Evolutionary conservation across 2,329 filamentous ascomycete genomes (phyloP).

Genomic region (Colletotrichum sojae): DNA sequence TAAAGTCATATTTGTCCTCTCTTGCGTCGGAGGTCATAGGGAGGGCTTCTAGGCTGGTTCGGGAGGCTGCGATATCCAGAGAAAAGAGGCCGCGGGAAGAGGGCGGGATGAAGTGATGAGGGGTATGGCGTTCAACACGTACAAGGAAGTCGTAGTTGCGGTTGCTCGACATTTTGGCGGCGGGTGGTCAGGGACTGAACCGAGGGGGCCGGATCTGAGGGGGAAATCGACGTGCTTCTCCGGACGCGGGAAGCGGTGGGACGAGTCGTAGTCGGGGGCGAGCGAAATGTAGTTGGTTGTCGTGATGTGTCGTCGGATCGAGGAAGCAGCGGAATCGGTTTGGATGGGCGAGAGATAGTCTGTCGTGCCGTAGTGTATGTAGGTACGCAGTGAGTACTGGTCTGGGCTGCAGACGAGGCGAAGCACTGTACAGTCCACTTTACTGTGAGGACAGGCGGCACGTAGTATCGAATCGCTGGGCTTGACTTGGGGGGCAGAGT

Average conservation of each 20-base stretch:
- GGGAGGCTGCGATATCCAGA: conserved; percentile 1
- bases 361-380: conserved; percentile 24
- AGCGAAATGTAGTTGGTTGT: conserved; percentile 11
- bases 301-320: conserved; percentile 38
- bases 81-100: conserved; percentile 4
- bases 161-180: conserved; percentile 87
- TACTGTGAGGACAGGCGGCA: conserved; percentile 29
- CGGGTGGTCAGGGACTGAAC: conserved; percentile 41
- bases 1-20: conserved; percentile 38
- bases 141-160: conserved; percentile 99
- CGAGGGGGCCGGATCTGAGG: conserved; percentile 31
- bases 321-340: conserved; percentile 27
- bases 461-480: conserved; percentile 31
- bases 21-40: conserved; percentile 1
- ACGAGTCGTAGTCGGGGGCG: conserved; percentile 8
- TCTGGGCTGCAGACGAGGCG: conserved; percentile 31
- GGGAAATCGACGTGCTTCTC: conserved; percentile 13
- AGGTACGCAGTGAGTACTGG: conserved; percentile 23
- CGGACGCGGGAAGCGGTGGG: conserved; percentile 8
- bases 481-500: conserved; percentile 20
- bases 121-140: conserved; percentile 57
- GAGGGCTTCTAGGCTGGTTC: neutral
- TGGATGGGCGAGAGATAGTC: conserved; percentile 22
- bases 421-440: conserved; percentile 30
- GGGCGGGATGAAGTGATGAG: conserved; percentile 39